These are phyloP conservation scores for Eremothecium sinecaudum DNA, from an alignment of 1,139 yeast species.

Conservation along the genomic window DNA sequence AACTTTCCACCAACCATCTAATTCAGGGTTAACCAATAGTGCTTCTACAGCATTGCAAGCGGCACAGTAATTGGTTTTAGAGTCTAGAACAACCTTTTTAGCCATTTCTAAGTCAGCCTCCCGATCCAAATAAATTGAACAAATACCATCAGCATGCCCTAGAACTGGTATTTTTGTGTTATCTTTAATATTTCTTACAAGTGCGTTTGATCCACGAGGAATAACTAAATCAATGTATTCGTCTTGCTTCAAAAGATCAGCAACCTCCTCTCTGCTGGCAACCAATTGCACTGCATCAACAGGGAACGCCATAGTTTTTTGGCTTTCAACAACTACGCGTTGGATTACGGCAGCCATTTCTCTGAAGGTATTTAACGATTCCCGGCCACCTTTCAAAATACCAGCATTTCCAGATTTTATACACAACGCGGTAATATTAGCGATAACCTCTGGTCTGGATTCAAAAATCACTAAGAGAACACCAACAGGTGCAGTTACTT, in stretches of 20 bases:
- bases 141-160: slow-evolving; percentile 98
- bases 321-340: slow-evolving; percentile 39
- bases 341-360: slow-evolving; percentile 70
- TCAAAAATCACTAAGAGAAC: slow-evolving; percentile 89
- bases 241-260: slow-evolving; percentile 76
- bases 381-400: slow-evolving; percentile 95
- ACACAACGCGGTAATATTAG: slow-evolving; percentile 91
- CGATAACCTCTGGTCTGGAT: slow-evolving; percentile 96
- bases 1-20: slow-evolving; percentile 37
- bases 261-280: slow-evolving; percentile 81
- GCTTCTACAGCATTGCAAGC: slow-evolving; percentile 97
- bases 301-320: slow-evolving; percentile 58
- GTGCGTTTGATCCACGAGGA: slow-evolving; percentile 91
- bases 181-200: slow-evolving; percentile 76
- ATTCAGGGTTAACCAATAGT: slow-evolving; percentile 51
- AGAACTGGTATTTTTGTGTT: slow-evolving; percentile 90
- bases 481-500: slow-evolving; percentile 91
- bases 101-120: slow-evolving; percentile 74
- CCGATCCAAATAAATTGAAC: slow-evolving; percentile 74
- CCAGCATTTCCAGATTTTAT: slow-evolving; percentile 95
- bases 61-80: slow-evolving; percentile 95
- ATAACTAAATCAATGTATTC: slow-evolving; percentile 87
- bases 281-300: slow-evolving; percentile 74
- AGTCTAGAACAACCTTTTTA: slow-evolving; percentile 61
- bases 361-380: slow-evolving; percentile 72